A percentile compares a stretch with the other conserved stretches of the same genome.
phyloP scores from a whole-genome alignment of 2,329 filamentous ascomycete species.

The Calonectria crousiana region DNA sequence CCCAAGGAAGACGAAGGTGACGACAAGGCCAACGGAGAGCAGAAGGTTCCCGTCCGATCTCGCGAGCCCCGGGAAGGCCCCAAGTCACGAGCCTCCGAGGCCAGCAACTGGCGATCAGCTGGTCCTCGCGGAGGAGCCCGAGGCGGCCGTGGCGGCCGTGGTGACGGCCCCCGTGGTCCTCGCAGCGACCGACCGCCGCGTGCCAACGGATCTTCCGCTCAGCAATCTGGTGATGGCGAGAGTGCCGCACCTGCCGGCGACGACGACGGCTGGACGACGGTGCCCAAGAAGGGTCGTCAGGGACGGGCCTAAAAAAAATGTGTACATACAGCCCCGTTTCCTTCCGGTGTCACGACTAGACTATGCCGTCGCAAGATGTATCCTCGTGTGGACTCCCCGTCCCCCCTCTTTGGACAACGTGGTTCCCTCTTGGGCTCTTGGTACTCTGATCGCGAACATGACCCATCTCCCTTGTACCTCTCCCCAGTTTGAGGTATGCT shows the following conservation, averaged over 20 bases:
- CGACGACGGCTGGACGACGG: conserved; percentile 74
- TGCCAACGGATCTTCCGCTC: conserved; percentile 60
- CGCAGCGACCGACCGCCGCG: conserved; percentile 62
- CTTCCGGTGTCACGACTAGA: conserved; percentile 52
- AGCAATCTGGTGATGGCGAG: conserved; percentile 50
- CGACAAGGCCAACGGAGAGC: conserved; percentile 55
- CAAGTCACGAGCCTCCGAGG: conserved; percentile 69
- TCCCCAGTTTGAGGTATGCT: conserved; percentile 20
- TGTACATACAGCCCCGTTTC: conserved; percentile 52
- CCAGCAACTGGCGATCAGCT: conserved; percentile 71
- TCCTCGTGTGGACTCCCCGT: conserved; percentile 33
- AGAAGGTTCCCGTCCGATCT: conserved; percentile 58
- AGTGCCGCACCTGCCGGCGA: conserved; percentile 60
- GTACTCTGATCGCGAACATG: conserved; percentile 35
- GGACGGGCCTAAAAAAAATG: conserved; percentile 49
- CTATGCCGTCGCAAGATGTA: conserved; percentile 47
- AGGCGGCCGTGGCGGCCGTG: conserved; percentile 57
- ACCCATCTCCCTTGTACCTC: conserved; percentile 32
- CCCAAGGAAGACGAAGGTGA: conserved; percentile 43
- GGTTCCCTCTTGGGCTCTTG: conserved; percentile 34
- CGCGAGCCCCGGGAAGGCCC: conserved; percentile 44
- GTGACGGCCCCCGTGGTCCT: conserved; percentile 56
- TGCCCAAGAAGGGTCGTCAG: conserved; percentile 53
- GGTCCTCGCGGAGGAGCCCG: conserved; percentile 61
- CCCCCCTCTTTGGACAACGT: conserved; percentile 28